Evolutionary conservation across 2,329 filamentous ascomycete species (phyloP).

Genomic region (Huntiella moniliformis): DNA sequence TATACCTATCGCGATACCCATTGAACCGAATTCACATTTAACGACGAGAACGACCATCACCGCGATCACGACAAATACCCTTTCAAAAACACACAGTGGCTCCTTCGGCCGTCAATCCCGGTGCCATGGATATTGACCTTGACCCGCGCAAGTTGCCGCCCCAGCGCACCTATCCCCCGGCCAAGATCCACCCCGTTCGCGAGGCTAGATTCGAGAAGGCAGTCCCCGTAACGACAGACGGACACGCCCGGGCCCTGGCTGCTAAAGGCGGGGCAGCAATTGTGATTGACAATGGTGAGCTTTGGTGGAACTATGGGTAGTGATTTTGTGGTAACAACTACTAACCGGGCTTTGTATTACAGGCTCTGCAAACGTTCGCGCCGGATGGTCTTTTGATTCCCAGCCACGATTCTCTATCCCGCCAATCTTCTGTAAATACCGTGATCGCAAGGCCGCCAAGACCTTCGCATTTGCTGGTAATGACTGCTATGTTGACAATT

Average conservation of each 20-base stretch:
- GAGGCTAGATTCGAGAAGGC: constrained; percentile 42
- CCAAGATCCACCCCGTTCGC: constrained; percentile 40
- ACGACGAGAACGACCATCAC: background rate
- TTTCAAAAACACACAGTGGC: constrained; percentile 24
- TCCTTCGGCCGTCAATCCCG: constrained; percentile 30
- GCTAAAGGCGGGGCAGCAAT: constrained; percentile 51
- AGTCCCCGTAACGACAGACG: constrained; percentile 39
- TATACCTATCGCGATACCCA: background rate
- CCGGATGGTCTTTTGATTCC: constrained; percentile 87
- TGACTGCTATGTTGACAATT: constrained; percentile 89
- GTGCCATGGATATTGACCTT: constrained; percentile 18
- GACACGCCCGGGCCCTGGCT: constrained; percentile 48
- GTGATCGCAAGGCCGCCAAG: constrained; percentile 80
- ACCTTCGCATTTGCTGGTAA: constrained; percentile 83
- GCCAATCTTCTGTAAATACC: constrained; percentile 85
- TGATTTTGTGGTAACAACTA: background rate
- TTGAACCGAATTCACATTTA: background rate
- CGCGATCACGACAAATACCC: background rate
- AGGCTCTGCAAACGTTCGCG: constrained; percentile 80
- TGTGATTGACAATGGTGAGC: constrained; percentile 88
- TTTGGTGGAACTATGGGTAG: background rate
- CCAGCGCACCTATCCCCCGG: constrained; percentile 30
- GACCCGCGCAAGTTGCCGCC: constrained; percentile 22
- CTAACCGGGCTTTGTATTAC: constrained; percentile 12
- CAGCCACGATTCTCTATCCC: constrained; percentile 63